Percentiles rank a stretch among this genome's conserved stretches.
These are phyloP conservation scores for Nakazawaea holstii DNA, from an alignment of 805 yeast species.

Conservation along the genomic window DNA sequence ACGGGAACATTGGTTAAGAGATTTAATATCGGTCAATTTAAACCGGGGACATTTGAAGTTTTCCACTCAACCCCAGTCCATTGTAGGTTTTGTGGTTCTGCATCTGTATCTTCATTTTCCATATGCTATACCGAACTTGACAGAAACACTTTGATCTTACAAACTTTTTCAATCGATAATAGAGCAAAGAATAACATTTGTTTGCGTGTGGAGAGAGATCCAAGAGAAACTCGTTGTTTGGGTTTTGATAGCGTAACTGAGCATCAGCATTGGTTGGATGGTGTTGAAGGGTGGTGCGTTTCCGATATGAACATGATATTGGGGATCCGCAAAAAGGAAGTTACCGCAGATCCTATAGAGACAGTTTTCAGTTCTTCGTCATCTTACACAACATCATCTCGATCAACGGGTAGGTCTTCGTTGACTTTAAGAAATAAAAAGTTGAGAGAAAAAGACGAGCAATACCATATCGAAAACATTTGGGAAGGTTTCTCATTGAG, in stretches of 20 bases:
- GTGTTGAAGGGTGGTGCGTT: constrained; percentile 73
- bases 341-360: constrained; percentile 13
- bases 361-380: constrained; percentile 13
- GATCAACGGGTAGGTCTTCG: not conserved
- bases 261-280: constrained; percentile 57
- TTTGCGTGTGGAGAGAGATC: constrained; percentile 86
- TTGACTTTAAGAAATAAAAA: not conserved
- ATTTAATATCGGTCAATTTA: constrained; percentile 58
- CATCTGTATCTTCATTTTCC: constrained; percentile 67
- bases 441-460: not conserved
- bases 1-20: constrained; percentile 66
- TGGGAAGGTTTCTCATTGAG: constrained; percentile 86
- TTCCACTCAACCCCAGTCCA: constrained; percentile 84
- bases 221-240: constrained; percentile 82
- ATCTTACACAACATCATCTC: constrained; percentile 2
- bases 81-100: constrained; percentile 89
- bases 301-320: constrained; percentile 74
- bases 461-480: constrained; percentile 21
- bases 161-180: constrained; percentile 67
- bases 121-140: constrained; percentile 64
- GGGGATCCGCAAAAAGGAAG: constrained; percentile 51
- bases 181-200: constrained; percentile 78
- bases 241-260: constrained; percentile 77
- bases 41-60: constrained; percentile 55
- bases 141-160: constrained; percentile 55